Evolutionary conservation across 345 rosid species (phyloP).

Genomic region (Eucalyptus rudis): DNA sequence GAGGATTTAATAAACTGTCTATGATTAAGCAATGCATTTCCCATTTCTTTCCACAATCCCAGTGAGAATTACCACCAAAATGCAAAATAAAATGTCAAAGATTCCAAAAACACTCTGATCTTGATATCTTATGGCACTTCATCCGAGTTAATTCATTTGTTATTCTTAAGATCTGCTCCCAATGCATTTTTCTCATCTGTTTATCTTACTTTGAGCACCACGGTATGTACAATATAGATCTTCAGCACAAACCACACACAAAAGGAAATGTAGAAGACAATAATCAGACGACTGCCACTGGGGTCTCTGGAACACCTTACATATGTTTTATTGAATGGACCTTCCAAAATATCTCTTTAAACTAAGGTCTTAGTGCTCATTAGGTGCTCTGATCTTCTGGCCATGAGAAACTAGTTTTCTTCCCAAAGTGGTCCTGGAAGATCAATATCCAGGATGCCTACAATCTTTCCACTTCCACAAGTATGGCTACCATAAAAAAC

Average conservation of each 20-base stretch:
- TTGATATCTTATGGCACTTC: not conserved
- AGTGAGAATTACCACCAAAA: not conserved
- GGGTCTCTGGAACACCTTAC: not conserved
- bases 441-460: not conserved
- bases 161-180: not conserved
- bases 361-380: not conserved
- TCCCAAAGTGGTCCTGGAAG: not conserved
- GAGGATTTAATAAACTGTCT: not conserved
- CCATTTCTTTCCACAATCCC: not conserved
- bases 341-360: not conserved
- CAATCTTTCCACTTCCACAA: not conserved
- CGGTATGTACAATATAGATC: not conserved
- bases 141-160: not conserved
- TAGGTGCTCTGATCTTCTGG: not conserved
- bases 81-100: not conserved
- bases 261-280: not conserved
- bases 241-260: not conserved
- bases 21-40: not conserved
- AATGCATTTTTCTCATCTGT: not conserved
- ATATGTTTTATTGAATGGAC: not conserved
- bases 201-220: not conserved
- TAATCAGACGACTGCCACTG: not conserved
- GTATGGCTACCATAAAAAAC: not conserved
- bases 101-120: not conserved
- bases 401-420: not conserved